Evolutionary conservation across 2,329 filamentous ascomycete species (phyloP).

Genomic region (Helicocarpus griseus): DNA sequence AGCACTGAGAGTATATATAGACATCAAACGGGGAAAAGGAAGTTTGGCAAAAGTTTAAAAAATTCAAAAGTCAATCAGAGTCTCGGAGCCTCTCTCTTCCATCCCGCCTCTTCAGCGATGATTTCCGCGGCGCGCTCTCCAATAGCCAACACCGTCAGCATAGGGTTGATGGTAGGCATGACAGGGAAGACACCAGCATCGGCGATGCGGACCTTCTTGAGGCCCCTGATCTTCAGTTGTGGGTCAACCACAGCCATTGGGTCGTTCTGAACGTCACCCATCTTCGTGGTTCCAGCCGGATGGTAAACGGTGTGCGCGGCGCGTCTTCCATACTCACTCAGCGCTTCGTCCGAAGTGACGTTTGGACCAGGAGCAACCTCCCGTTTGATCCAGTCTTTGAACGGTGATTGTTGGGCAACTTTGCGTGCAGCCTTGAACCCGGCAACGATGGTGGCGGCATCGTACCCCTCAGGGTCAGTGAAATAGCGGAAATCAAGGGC

Average conservation of each 20-base stretch:
- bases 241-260: conserved; percentile 70
- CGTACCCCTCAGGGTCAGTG: conserved; percentile 76
- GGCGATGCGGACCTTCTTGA: conserved; percentile 67
- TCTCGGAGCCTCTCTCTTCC: conserved; percentile 48
- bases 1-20: neutral
- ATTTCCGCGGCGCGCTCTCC: conserved; percentile 79
- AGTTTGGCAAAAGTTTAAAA: neutral
- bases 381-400: conserved; percentile 72
- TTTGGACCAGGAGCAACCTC: conserved; percentile 70
- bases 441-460: conserved; percentile 69
- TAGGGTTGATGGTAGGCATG: conserved; percentile 79
- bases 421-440: conserved; percentile 69
- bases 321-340: conserved; percentile 70
- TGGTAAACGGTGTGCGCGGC: conserved; percentile 87
- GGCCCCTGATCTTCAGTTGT: conserved; percentile 59
- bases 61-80: conserved; percentile 31
- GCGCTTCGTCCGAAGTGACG: conserved; percentile 65
- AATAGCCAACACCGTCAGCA: conserved; percentile 77
- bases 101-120: conserved; percentile 63
- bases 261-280: conserved; percentile 65
- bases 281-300: conserved; percentile 80
- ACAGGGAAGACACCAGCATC: conserved; percentile 84
- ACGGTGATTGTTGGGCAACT: conserved; percentile 64
- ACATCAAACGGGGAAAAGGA: neutral
- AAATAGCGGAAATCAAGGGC: conserved; percentile 85